Conservation (phyloP, 1,284 basidiomycete genomes). For the Golubevia pallescens region DNA sequence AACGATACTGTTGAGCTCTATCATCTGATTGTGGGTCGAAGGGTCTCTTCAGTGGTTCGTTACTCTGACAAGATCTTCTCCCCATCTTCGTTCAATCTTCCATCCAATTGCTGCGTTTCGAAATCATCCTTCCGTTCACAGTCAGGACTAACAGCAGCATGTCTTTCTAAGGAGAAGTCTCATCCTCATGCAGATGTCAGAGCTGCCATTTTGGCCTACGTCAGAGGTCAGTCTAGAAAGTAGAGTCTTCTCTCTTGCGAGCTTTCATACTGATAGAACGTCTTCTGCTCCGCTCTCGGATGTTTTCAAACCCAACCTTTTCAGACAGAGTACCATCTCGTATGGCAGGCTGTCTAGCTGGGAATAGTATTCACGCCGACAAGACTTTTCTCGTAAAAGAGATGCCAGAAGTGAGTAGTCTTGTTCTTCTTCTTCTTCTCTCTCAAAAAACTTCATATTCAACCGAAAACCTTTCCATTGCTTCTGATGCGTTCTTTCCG, state of each 20-base stretch:
- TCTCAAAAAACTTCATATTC: background rate
- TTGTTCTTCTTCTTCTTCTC: background rate
- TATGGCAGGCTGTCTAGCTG: conserved; percentile 43
- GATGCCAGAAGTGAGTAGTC: conserved; percentile 40
- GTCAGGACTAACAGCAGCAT: conserved; percentile 35
- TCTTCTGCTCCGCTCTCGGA: background rate
- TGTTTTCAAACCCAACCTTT: background rate
- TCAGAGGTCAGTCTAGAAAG: conserved; percentile 15
- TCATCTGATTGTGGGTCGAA: no score
- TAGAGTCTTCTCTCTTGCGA: background rate
- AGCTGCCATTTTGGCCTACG: conserved; percentile 47
- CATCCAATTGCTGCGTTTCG: no score
- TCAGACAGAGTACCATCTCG: conserved; percentile 32
- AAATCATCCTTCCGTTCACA: no score
- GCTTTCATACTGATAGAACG: no score
- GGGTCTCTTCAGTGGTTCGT: no score
- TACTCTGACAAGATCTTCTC: no score
- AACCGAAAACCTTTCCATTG: background rate
- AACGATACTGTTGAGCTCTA: no score
- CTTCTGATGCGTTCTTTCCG: no score
- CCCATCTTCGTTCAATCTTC: no score
- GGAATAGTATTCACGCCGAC: conserved; percentile 58
- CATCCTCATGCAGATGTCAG: conserved; percentile 35
- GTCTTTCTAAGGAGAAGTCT: conserved; percentile 15
- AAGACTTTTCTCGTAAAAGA: conserved; percentile 48